These are phyloP conservation scores for Ciborinia camelliae DNA, from an alignment of 2,329 filamentous ascomycete genomes.

Conservation along the genomic window DNA sequence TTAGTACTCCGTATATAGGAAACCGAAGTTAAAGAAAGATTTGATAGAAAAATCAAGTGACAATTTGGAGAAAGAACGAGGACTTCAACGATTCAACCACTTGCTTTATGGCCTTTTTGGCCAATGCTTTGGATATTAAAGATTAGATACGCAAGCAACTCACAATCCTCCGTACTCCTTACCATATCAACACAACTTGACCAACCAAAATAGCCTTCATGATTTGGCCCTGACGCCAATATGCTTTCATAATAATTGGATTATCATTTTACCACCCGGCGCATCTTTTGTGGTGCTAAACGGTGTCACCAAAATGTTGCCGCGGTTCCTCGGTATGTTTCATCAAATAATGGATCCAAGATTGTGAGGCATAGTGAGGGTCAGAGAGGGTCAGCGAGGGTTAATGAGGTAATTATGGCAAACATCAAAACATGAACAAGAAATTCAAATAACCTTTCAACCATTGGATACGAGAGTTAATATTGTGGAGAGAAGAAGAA, in stretches of 20 bases:
- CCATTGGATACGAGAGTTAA: no score
- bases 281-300: not conserved
- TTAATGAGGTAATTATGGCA: no score
- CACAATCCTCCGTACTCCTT: no score
- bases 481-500: no score
- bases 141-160: not conserved
- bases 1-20: not conserved
- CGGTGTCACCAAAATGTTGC: not conserved
- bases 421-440: not conserved
- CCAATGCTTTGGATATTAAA: not conserved
- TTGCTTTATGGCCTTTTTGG: not conserved
- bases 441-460: not conserved
- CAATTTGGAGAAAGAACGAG: not conserved
- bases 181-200: not conserved
- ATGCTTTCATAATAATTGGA: not conserved
- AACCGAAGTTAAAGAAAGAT: not conserved
- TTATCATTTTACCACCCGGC: no score
- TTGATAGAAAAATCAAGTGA: not conserved
- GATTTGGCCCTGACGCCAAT: not conserved
- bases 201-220: not conserved
- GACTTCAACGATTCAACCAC: not conserved
- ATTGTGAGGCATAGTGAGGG: no score
- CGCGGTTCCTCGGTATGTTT: slow-evolving; percentile 13
- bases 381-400: no score
- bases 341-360: no score